A percentile compares a stretch with the other conserved stretches of the same genome.
Evolutionary conservation across 1,284 basidiomycete genomes (phyloP).

Genomic region (Chiua sp.): DNA sequence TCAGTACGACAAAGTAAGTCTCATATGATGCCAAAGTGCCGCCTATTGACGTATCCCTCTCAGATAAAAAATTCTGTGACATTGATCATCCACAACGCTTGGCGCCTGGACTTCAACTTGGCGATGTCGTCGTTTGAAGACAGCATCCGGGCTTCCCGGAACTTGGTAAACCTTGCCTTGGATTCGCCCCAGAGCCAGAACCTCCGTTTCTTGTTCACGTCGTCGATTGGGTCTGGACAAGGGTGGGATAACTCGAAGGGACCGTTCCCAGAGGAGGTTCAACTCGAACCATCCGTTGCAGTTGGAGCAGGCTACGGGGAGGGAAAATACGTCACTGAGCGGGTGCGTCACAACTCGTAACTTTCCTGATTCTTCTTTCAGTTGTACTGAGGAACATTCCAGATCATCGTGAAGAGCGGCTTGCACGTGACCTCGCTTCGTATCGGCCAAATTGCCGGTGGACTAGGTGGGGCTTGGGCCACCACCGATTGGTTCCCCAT

Average conservation of each 20-base stretch:
- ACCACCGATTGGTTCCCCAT: conserved; percentile 37
- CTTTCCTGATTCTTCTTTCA: background rate
- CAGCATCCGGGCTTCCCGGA: conserved; percentile 25
- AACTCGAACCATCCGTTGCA: conserved; percentile 17
- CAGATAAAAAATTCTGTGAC: conserved; percentile 28
- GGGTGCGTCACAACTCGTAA: conserved; percentile 20
- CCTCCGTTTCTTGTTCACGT: conserved; percentile 41
- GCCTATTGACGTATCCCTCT: background rate
- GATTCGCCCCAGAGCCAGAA: conserved; percentile 12
- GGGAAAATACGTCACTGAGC: conserved; percentile 32
- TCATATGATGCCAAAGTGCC: too few species aligned
- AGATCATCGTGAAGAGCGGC: conserved; percentile 30
- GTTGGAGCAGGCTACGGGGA: conserved; percentile 26
- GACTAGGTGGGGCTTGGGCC: conserved; percentile 31
- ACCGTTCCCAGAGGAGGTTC: conserved; percentile 27
- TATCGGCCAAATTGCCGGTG: conserved; percentile 36
- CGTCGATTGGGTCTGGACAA: conserved; percentile 37
- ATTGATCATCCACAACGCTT: conserved; percentile 35
- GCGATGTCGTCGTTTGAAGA: conserved; percentile 30
- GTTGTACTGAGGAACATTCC: background rate
- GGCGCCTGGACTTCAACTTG: conserved; percentile 35
- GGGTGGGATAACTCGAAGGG: conserved; percentile 38
- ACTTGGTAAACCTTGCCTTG: conserved; percentile 23
- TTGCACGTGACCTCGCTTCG: conserved; percentile 26
- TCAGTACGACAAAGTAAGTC: conserved; percentile 21